Percentiles rank a stretch among this genome's conserved stretches.
phyloP scores from a whole-genome alignment of 371 early-diverging fungal species.

The Apophysomyces ossiformis region DNA sequence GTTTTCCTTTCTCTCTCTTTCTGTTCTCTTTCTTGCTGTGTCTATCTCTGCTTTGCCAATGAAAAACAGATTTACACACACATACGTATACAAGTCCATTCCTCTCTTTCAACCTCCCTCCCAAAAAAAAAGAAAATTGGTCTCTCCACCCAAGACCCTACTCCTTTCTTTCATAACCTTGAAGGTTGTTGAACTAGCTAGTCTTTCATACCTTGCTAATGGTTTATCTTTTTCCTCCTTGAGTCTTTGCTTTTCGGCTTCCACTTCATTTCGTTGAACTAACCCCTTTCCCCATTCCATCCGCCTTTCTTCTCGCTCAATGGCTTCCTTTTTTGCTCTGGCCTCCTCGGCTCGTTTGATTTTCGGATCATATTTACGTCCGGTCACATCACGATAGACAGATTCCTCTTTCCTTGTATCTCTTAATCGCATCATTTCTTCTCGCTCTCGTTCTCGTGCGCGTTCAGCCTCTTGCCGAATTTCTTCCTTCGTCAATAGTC shows the following conservation, averaged over 20 bases:
- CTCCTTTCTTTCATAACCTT: not conserved
- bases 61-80: no score
- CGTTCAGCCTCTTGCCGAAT: conserved; percentile 52
- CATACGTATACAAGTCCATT: no score
- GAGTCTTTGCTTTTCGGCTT: conserved; percentile 49
- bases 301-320: conserved; percentile 65
- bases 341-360: conserved; percentile 65
- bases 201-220: conserved; percentile 56
- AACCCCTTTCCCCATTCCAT: conserved; percentile 83
- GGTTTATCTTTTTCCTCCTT: conserved; percentile 66
- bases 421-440: conserved; percentile 38
- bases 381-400: conserved; percentile 77
- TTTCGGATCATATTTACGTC: conserved; percentile 74
- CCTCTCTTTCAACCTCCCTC: no score
- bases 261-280: conserved; percentile 67
- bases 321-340: conserved; percentile 57
- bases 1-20: not conserved
- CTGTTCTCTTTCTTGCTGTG: conserved; percentile 1
- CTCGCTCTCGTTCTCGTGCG: conserved; percentile 44
- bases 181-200: not conserved
- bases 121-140: no score
- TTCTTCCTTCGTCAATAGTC: conserved; percentile 57
- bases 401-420: conserved; percentile 46
- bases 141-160: not conserved
- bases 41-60: not conserved